Evolutionary conservation across 768 basidiomycete species (phyloP), one percentile per base, ranked within the genome.

Genomic region (Pleurotus salmoneostramineus): DNA sequence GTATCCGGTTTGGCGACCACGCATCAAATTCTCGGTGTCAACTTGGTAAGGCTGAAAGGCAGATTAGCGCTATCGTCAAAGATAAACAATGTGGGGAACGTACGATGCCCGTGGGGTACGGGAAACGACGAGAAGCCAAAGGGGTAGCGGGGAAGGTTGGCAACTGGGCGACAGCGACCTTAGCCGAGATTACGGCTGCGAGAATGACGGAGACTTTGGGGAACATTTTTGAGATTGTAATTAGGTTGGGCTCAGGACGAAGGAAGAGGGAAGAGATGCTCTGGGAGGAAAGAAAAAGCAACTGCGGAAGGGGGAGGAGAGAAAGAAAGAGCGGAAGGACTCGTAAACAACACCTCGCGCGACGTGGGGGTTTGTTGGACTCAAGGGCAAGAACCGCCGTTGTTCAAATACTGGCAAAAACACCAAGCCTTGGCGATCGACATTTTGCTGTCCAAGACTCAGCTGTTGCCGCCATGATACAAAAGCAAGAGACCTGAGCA

Each of bases 1-100:
- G 74, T 83, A 83, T 12, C 86, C 86, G 14, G 58, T 60, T 61
- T 87, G 85, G 14, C 71, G 65, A 5, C 87, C 87, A 60, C 87
- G 83, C 17, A 67, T 65, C 43, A 72, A 48, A 15, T 62, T 71
- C 60, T 71, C 69, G 48, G 76, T 68, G 50, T 81, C 77, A 33
- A 72, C 82, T 67, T 83, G 73, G 63, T 80, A 77, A 2, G 84
- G 84, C 82, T 84, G 50, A 45, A 75, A 43, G 17, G 17, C 34
- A 4, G 57, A 35, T 36, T 8, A 51, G 1, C 3, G 33, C 54
- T 49, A 50, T 5, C 14, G 5, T 12, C 17, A 12, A 11, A n/a
- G 37, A 8, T 27, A 33, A 33, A 36, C 8, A 8, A 49, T 49
- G 4, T 5, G 8, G 48, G 10, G 17, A 14, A 43, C 52, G 40